Evolutionary conservation across 805 yeast species (phyloP).

Genomic region (Lachancea fermentati): DNA sequence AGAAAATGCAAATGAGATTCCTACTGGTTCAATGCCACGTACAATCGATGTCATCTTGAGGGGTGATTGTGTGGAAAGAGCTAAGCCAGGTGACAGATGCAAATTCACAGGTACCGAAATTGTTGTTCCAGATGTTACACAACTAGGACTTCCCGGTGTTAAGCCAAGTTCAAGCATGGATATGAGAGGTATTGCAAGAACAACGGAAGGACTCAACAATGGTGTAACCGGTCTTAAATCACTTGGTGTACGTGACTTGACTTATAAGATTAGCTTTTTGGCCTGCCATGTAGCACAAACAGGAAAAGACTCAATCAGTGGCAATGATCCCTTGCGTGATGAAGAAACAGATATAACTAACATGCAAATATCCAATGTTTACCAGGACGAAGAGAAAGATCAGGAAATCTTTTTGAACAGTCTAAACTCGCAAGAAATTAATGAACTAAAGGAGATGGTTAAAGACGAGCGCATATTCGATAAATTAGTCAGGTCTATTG

Average conservation of each 20-base stretch:
- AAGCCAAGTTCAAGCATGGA: conserved; percentile 80
- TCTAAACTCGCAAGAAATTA: conserved; percentile 73
- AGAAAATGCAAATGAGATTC: conserved; percentile 93
- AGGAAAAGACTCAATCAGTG: conserved; percentile 27
- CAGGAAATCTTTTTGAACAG: conserved; percentile 78
- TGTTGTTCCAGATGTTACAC: conserved; percentile 91
- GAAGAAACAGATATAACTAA: conserved; percentile 21
- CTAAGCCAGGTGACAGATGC: conserved; percentile 96
- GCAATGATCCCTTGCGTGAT: conserved; percentile 10
- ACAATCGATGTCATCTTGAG: conserved; percentile 87
- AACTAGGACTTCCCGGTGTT: conserved; percentile 90
- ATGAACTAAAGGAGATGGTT: conserved; percentile 84
- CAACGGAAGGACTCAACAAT: conserved; percentile 62
- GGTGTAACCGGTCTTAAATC: conserved; percentile 87
- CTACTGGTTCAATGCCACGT: conserved; percentile 98
- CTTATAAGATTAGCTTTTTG: conserved; percentile 84
- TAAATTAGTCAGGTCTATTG: conserved; percentile 79
- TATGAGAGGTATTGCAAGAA: conserved; percentile 39
- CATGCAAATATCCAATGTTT: conserved; percentile 21
- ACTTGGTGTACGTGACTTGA: conserved; percentile 90
- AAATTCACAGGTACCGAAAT: conserved; percentile 91
- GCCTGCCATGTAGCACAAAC: conserved; percentile 85
- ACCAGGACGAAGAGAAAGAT: conserved; percentile 52
- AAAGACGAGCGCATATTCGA: conserved; percentile 80
- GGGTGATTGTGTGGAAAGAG: conserved; percentile 92